Evolutionary conservation across 768 basidiomycete genomes (phyloP), one percentile per base, ranked within the genome.

Genomic region (Leccinum fibrillosum): DNA sequence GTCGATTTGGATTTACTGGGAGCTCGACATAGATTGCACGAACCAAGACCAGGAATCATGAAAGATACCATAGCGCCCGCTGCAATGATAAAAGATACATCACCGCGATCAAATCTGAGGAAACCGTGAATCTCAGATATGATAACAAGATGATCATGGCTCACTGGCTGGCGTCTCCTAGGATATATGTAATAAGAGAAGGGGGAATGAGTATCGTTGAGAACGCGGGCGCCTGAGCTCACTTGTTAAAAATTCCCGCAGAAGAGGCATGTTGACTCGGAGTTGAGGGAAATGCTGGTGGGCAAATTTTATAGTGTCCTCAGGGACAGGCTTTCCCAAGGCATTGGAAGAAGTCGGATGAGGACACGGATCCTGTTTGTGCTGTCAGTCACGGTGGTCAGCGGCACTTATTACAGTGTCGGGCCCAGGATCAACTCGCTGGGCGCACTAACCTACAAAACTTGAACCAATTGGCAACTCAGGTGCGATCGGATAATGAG

Each of bases 41-140:
- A 62, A 85, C 88, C 86, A 34, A 89, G 81, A 11, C 88, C 88
- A 49, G 88, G 88, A 42, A 91, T 78, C 88, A 90, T 91, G 74
- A 89, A 84, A 53, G 82, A 78, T 9, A 90, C 89, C 76, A 90
- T 82, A n/a, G 83, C 82, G 23, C 86, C 86, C 26, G 84, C 78
- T 5, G 88, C 67, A 13, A 85, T 81, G 62, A 91, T 85, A 69
- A 89, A 91, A 9, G 85, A 75, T 15, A 90, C 69, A 75, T 91
- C 88, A 39, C 89, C 88, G 21, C 80, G 78, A 71, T 89, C 81
- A 72, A 84, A 91, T 62, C 86, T 88, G 64, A 23, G 53, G 4
- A 44, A 44, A 60, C 12, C 42, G 37, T 66, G 53, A 64, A 25
- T 44, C 30, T 11, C 9, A 48, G 48, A 54, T 49, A 59, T 19